phyloP scores from a whole-genome alignment of 2,329 filamentous ascomycete genomes.

The Colletotrichum tropicale region DNA sequence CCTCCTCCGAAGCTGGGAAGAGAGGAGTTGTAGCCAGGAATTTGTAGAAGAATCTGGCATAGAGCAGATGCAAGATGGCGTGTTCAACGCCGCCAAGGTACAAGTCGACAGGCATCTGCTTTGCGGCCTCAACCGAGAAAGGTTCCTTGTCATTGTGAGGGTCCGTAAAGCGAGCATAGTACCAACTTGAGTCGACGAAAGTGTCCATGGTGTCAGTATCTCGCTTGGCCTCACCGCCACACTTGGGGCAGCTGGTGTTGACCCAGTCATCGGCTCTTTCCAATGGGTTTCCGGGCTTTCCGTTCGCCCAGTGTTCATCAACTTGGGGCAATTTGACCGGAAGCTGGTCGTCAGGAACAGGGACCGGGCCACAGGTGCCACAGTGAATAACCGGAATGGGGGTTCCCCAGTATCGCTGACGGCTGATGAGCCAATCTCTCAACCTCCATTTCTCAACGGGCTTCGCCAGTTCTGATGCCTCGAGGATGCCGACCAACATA shows the following conservation, averaged over 20 bases:
- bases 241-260: constrained; percentile 77
- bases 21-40: constrained; percentile 68
- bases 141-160: constrained; percentile 65
- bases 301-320: constrained; percentile 69
- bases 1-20: constrained; percentile 43
- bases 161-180: constrained; percentile 82
- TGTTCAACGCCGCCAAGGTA: constrained; percentile 92
- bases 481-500: constrained; percentile 62
- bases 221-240: constrained; percentile 71
- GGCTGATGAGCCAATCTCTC: constrained; percentile 87
- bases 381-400: constrained; percentile 92
- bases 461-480: constrained; percentile 62
- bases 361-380: constrained; percentile 74
- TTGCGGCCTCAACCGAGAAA: constrained; percentile 65
- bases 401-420: constrained; percentile 92
- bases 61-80: constrained; percentile 87
- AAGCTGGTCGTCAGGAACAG: constrained; percentile 77
- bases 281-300: constrained; percentile 77
- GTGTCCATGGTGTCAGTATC: constrained; percentile 98
- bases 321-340: constrained; percentile 78
- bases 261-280: constrained; percentile 76
- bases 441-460: constrained; percentile 78
- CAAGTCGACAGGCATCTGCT: constrained; percentile 77
- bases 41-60: constrained; percentile 90
- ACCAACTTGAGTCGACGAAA: constrained; percentile 95